These are phyloP conservation scores for Moricandia moricandioides DNA, from an alignment of 345 rosid genomes.

Conservation along the genomic window DNA sequence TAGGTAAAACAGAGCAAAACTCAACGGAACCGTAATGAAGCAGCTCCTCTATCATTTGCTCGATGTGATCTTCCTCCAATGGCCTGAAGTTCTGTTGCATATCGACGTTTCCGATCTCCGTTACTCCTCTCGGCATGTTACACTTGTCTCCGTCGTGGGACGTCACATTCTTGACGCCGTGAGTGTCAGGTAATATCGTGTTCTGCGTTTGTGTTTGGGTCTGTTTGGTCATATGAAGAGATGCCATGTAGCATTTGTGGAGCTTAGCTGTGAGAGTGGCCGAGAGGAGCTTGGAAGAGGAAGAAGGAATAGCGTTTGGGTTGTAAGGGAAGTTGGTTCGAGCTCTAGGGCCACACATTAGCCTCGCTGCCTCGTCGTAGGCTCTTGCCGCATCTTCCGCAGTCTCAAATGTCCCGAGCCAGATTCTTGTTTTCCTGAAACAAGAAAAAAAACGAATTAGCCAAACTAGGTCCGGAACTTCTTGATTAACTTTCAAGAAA, in stretches of 20 bases:
- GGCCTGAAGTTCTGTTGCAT: slow-evolving; percentile 44
- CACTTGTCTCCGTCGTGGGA: slow-evolving; percentile 11
- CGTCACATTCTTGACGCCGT: slow-evolving; percentile 14
- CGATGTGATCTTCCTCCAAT: slow-evolving; percentile 85
- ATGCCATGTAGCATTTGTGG: slow-evolving; percentile 92
- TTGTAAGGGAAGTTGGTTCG: slow-evolving; percentile 89
- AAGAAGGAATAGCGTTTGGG: slow-evolving; percentile 60
- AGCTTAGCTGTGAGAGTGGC: slow-evolving; percentile 88
- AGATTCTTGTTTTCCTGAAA: slow-evolving; percentile 89
- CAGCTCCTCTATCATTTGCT: slow-evolving; percentile 94
- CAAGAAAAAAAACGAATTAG: background rate
- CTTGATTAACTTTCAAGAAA: background rate
- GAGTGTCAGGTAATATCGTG: slow-evolving; percentile 7
- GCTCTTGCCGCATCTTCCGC: slow-evolving; percentile 97
- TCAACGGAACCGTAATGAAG: slow-evolving; percentile 82
- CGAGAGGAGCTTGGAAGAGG: slow-evolving; percentile 83
- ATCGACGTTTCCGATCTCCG: slow-evolving; percentile 39
- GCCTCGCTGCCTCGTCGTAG: slow-evolving; percentile 95
- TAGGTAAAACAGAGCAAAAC: slow-evolving; percentile 52
- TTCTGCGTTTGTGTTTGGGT: background rate
- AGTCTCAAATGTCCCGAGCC: slow-evolving; percentile 96
- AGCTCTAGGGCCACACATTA: slow-evolving; percentile 93
- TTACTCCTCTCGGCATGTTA: slow-evolving; percentile 25
- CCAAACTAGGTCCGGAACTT: background rate
- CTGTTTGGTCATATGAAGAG: slow-evolving; percentile 74